These are phyloP conservation scores for Henckelia pumila DNA, from an alignment of 257 asterid species.

Conservation along the genomic window DNA sequence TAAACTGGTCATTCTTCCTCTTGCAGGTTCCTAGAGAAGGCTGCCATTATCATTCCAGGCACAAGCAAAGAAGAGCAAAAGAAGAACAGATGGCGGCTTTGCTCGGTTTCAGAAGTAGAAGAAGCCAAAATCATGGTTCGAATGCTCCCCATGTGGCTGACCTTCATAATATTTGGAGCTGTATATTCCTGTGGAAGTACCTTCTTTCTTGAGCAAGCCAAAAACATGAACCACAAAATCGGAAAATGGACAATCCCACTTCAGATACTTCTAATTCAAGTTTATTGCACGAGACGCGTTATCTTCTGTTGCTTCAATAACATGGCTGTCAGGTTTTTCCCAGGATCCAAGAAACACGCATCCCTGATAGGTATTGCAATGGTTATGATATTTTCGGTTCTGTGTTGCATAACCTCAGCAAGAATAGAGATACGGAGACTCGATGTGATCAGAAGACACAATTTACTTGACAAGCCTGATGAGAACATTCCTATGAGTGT, in stretches of 20 bases:
- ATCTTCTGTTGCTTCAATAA: too few relatives aligned
- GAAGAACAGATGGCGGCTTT: constrained; percentile 21
- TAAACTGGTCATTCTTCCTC: not conserved
- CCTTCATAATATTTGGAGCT: constrained; percentile 40
- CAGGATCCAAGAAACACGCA: too few relatives aligned
- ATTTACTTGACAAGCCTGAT: constrained; percentile 22
- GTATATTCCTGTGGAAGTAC: too few relatives aligned
- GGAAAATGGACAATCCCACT: too few relatives aligned
- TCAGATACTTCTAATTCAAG: too few relatives aligned
- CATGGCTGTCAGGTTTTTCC: too few relatives aligned
- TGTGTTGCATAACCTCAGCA: constrained; percentile 37
- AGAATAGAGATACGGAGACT: constrained; percentile 32
- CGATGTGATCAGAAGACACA: constrained; percentile 8
- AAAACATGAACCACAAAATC: too few relatives aligned
- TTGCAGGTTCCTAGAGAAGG: constrained; percentile 19
- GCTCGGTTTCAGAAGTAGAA: constrained; percentile 27
- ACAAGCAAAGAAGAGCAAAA: not conserved
- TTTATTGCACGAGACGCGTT: too few relatives aligned
- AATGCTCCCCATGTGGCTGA: constrained; percentile 38
- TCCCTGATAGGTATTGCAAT: constrained; percentile 29
- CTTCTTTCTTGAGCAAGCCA: too few relatives aligned
- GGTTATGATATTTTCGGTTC: constrained; percentile 30
- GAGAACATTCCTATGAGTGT: too few relatives aligned
- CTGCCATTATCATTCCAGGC: constrained; percentile 5
- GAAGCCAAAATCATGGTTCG: constrained; percentile 28